Conservation (phyloP, 306 rosid species). For the Luffa aegyptiaca region DNA sequence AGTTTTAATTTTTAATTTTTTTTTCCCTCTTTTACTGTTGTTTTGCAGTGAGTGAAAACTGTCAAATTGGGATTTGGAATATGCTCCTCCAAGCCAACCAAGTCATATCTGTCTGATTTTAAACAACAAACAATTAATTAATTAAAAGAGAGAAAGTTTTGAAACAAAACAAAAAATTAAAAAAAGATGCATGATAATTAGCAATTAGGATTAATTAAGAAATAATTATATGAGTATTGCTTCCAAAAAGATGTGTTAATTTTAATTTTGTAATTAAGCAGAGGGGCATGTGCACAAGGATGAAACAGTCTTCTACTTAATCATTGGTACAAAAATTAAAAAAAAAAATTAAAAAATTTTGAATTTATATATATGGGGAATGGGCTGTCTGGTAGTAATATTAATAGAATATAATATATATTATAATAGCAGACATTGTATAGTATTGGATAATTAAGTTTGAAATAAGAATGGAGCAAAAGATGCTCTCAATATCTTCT, state of each 20-base stretch:
- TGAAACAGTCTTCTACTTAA: conserved; percentile 6
- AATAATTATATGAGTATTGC: neutral
- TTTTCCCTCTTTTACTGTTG: neutral
- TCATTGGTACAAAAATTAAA: neutral
- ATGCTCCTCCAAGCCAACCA: neutral
- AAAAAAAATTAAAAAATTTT: neutral
- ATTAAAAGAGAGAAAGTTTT: neutral
- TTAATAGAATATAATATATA: neutral
- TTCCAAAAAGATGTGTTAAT: neutral
- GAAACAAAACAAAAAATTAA: neutral
- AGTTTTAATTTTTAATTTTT: too few species aligned
- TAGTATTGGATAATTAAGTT: conserved; percentile 8
- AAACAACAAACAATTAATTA: neutral
- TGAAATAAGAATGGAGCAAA: neutral
- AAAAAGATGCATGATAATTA: neutral
- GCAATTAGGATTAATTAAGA: neutral
- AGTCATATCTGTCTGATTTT: neutral
- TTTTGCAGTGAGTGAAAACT: neutral
- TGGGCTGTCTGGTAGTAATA: neutral
- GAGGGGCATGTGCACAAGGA: conserved; percentile 5
- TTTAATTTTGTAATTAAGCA: neutral
- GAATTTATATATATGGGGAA: neutral
- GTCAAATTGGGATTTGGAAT: neutral
- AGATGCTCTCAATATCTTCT: conserved; percentile 8
- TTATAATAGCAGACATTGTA: neutral